Percentiles rank a stretch among this genome's conserved stretches.
Conservation (phyloP, 805 yeast species). For the Sugiyamaella marilandica region DNA sequence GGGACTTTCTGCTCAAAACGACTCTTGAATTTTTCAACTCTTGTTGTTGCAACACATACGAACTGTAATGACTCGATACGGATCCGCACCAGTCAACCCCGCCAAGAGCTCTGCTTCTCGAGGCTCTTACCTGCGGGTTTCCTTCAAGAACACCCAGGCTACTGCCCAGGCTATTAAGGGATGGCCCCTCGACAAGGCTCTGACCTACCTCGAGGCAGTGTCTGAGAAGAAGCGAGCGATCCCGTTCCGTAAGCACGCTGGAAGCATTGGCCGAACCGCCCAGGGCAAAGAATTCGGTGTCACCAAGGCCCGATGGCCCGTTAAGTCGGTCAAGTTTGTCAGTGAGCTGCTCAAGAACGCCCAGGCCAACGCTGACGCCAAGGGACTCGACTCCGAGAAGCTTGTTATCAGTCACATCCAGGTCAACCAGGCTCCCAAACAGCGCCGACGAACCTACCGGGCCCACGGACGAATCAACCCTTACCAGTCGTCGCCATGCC, state of each 20-base stretch:
- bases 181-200: slow-evolving; percentile 96
- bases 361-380: slow-evolving; percentile 97
- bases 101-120: slow-evolving; percentile 99
- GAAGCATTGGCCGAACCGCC: slow-evolving; percentile 97
- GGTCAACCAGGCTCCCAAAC: slow-evolving; percentile 99
- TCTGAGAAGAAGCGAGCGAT: slow-evolving; percentile 98
- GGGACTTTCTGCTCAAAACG: not conserved
- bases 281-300: slow-evolving; percentile 99
- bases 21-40: slow-evolving; percentile 2
- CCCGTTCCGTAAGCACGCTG: slow-evolving; percentile 98
- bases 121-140: slow-evolving; percentile 98
- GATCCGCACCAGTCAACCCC: slow-evolving; percentile 98
- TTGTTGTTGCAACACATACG: slow-evolving; percentile 3
- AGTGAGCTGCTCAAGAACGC: slow-evolving; percentile 95
- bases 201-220: slow-evolving; percentile 92
- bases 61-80: slow-evolving; percentile 93
- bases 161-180: slow-evolving; percentile 98
- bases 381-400: slow-evolving; percentile 95
- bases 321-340: slow-evolving; percentile 92
- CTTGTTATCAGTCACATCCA: slow-evolving; percentile 96
- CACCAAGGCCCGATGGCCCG: slow-evolving; percentile 99
- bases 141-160: slow-evolving; percentile 99
- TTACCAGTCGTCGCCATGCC: slow-evolving; percentile 98
- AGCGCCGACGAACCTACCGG: slow-evolving; percentile 99
- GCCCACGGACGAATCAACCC: slow-evolving; percentile 99